Evolutionary conservation across 352 stramenopile genomes (phyloP), one percentile per base, ranked within the genome.

Genomic region (Globisporangium ultimum): DNA sequence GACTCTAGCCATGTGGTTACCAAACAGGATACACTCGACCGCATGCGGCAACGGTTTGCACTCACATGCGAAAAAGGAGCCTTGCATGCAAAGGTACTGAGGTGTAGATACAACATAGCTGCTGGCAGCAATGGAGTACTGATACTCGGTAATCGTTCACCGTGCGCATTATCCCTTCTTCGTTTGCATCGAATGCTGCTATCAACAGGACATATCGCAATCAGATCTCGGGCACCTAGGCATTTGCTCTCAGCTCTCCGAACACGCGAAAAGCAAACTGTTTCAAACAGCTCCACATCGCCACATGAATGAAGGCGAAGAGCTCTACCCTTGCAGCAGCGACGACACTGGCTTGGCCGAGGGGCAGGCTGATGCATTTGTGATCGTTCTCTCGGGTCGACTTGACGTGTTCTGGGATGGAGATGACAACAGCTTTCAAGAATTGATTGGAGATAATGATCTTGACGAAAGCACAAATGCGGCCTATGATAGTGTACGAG

Each of bases 351-450:
- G 18, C 2, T 15, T 22, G 8, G 13, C 43, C 15, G 15, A 52
- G 38, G 28, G 50, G 21, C 48, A 58, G 20, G 46, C 53, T 7
- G 13, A 69, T 17, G 67, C 65, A 2, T 70, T 84, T 28, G 53
- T 68, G 1, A 53, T 84, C 12, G 68, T 87, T 11, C 56, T 80
- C 17, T 72, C 58, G 0, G 77, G 77, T 5, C 59, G 61, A 10
- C 28, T 87, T n/a, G 75, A 85, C 43, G 63, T 87, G 13, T 74
- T 75, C 38, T 87, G 74, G 55, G 67, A 71, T 0, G 71, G 64
- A 10, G 43, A 61, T 42, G 50, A 64, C 20, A 41, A 53, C 17
- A 28, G 12, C 12, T 50, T 48, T 47, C 45, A 36, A 34, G 38
- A 48, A 12, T 60, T 47, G 9, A 49, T 32, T 18, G 18, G 9